Conservation (phyloP, 352 stramenopile species). For the Globisporangium cederbergense region DNA sequence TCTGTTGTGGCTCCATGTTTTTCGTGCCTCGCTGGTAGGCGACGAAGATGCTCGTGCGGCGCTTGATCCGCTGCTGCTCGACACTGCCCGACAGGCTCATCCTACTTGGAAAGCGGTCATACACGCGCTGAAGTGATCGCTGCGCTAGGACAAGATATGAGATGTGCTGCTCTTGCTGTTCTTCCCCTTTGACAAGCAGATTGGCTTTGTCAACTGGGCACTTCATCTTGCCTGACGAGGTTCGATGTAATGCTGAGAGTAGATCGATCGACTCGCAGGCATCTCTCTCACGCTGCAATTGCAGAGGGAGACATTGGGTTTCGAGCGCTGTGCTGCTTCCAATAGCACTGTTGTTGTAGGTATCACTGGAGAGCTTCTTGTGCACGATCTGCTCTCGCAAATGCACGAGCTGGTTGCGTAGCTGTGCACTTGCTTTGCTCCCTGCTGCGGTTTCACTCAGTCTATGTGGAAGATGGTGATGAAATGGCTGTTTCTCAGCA, state of each 20-base stretch:
- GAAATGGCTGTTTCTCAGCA: neutral
- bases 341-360: neutral
- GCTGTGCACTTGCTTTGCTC: slow-evolving; percentile 3
- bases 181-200: too few species aligned
- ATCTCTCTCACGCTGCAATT: slow-evolving; percentile 9
- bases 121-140: slow-evolving; percentile 20
- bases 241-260: neutral
- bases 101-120: slow-evolving; percentile 26
- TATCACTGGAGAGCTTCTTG: slow-evolving; percentile 15
- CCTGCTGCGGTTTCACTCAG: neutral
- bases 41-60: slow-evolving; percentile 34
- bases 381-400: slow-evolving; percentile 23
- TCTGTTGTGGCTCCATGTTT: slow-evolving; percentile 14
- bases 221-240: neutral
- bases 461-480: neutral
- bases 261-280: neutral
- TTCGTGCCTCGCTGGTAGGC: slow-evolving; percentile 27
- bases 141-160: slow-evolving; percentile 19
- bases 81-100: slow-evolving; percentile 31
- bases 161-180: neutral
- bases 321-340: slow-evolving; percentile 1
- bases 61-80: slow-evolving; percentile 39
- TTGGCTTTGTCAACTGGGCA: too few species aligned
- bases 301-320: neutral
- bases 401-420: slow-evolving; percentile 16